These are phyloP conservation scores for Rosa rugosa DNA, from an alignment of 306 rosid species.

Conservation along the genomic window DNA sequence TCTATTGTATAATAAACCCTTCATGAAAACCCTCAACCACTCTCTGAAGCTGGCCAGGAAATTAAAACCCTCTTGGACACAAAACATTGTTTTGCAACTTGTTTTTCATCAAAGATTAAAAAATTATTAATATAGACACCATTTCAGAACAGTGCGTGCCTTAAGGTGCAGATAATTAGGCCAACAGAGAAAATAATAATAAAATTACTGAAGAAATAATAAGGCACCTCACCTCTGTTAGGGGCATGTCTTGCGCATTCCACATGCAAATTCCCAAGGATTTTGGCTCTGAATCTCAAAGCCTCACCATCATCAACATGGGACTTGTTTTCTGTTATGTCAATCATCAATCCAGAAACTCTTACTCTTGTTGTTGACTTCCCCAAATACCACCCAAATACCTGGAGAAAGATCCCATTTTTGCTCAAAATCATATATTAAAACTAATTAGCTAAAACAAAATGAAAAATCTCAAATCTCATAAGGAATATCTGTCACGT, in stretches of 20 bases:
- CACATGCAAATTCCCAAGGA: constrained; percentile 13
- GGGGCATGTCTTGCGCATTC: constrained; percentile 16
- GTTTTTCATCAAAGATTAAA: background rate
- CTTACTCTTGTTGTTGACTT: constrained; percentile 26
- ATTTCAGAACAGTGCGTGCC: background rate
- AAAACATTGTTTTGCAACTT: background rate
- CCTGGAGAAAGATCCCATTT: background rate
- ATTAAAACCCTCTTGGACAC: background rate
- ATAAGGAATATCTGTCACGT: background rate
- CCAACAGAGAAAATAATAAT: background rate
- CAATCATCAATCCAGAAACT: background rate
- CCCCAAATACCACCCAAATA: constrained; percentile 31
- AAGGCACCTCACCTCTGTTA: background rate
- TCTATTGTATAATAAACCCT: background rate
- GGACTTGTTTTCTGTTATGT: background rate
- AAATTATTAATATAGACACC: background rate
- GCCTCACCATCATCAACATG: background rate
- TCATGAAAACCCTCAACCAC: constrained; percentile 4
- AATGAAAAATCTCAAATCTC: background rate
- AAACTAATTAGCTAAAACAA: background rate
- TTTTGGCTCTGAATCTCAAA: constrained; percentile 2
- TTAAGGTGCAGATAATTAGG: constrained; percentile 9
- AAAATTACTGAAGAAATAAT: background rate
- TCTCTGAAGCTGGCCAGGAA: background rate
- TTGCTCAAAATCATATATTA: background rate